phyloP scores from a whole-genome alignment of 345 rosid species.

The Cardiospermum halicacabum region DNA sequence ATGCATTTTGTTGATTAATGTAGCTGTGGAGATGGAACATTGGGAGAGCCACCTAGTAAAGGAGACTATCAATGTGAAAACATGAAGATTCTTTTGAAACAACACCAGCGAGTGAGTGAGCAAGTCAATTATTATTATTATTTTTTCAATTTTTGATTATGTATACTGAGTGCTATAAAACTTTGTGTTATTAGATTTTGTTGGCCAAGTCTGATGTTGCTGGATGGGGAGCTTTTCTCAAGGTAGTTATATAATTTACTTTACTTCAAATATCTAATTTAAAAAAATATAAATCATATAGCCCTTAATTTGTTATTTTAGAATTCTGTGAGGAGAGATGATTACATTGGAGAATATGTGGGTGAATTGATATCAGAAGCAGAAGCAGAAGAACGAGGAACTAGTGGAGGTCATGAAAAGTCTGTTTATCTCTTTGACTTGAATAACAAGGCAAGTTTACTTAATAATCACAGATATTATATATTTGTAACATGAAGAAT shows the following conservation, averaged over 20 bases:
- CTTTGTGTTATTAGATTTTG: constrained; percentile 47
- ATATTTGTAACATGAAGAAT: no score
- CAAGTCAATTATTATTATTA: not conserved
- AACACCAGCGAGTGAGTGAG: constrained; percentile 77
- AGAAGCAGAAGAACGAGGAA: constrained; percentile 98
- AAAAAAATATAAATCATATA: no score
- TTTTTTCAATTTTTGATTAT: no score
- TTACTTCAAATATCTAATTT: not conserved
- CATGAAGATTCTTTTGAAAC: constrained; percentile 75
- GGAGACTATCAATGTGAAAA: constrained; percentile 80
- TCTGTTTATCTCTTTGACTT: constrained; percentile 95
- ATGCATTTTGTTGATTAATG: constrained; percentile 14
- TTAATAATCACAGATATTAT: not conserved
- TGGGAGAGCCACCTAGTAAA: constrained; percentile 60
- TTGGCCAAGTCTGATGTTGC: constrained; percentile 90
- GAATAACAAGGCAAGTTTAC: constrained; percentile 82
- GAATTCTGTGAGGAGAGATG: constrained; percentile 92
- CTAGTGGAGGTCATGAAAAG: constrained; percentile 90
- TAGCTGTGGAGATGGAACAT: constrained; percentile 78
- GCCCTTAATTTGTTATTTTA: constrained; percentile 28
- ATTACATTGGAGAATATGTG: constrained; percentile 95
- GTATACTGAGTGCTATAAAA: no score
- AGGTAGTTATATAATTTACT: no score
- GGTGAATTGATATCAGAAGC: constrained; percentile 91
- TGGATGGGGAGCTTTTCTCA: constrained; percentile 98